A percentile compares a stretch with the other conserved stretches of the same genome.
Evolutionary conservation across 2,329 filamentous ascomycete genomes (phyloP).

Genomic region (Alternaria sp.): DNA sequence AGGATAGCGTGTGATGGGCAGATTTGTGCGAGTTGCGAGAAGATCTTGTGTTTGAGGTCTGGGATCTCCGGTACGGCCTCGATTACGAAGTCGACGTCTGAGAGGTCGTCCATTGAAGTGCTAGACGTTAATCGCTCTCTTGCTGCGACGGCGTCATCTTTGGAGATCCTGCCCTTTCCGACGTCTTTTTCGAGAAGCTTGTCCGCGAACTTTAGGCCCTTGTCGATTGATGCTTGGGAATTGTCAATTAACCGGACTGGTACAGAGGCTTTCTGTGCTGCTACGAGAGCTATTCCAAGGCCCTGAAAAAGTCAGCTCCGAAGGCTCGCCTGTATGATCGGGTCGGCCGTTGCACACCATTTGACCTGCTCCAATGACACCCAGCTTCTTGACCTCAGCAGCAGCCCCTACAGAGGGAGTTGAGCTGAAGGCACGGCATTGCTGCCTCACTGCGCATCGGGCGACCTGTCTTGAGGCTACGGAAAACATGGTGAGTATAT

Average conservation of each 20-base stretch:
- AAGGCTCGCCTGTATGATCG: not conserved
- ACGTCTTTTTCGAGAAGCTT: conserved; percentile 95
- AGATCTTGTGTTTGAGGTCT: conserved; percentile 86
- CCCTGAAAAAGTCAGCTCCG: conserved; percentile 66
- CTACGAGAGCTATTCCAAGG: conserved; percentile 93
- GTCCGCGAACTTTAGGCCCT: conserved; percentile 90
- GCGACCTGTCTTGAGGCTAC: conserved; percentile 40
- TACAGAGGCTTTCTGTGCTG: conserved; percentile 81
- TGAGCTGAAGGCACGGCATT: conserved; percentile 71
- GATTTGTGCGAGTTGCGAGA: conserved; percentile 80
- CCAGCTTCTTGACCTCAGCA: conserved; percentile 83
- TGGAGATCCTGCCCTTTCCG: conserved; percentile 82
- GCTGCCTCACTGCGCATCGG: conserved; percentile 33
- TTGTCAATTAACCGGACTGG: conserved; percentile 87
- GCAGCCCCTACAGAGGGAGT: conserved; percentile 65
- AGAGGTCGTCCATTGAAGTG: conserved; percentile 78
- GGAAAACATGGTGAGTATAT: conserved; percentile 41
- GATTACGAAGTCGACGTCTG: conserved; percentile 93
- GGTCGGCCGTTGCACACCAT: conserved; percentile 70
- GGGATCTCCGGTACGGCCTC: conserved; percentile 96
- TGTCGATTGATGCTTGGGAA: conserved; percentile 84
- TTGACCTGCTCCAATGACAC: conserved; percentile 93
- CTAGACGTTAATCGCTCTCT: conserved; percentile 73
- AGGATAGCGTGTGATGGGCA: conserved; percentile 87
- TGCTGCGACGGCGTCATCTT: conserved; percentile 78